Evolutionary conservation across 768 basidiomycete species (phyloP).

Genomic region (Psilocybe subaeruginosa): DNA sequence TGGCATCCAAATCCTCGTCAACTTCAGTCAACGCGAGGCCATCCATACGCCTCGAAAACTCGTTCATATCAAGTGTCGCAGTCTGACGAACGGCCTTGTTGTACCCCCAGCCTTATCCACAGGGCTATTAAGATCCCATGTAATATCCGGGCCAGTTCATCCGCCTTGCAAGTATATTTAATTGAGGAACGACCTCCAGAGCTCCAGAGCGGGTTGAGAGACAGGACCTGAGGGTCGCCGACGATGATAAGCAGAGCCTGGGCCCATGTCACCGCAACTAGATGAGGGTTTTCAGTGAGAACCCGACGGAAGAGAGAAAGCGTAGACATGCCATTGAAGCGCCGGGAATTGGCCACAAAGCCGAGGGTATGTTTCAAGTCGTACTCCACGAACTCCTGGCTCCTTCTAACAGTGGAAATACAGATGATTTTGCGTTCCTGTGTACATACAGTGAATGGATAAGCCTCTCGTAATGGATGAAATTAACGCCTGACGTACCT

Average conservation of each 20-base stretch:
- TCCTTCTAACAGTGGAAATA: conserved; percentile 62
- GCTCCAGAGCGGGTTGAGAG: conserved; percentile 52
- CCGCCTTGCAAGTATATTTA: conserved; percentile 56
- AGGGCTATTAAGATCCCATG: conserved; percentile 50
- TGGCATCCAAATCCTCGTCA: conserved; percentile 34
- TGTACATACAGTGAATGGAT: not conserved
- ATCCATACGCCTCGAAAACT: conserved; percentile 41
- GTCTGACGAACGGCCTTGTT: conserved; percentile 33
- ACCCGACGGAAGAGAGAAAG: not conserved
- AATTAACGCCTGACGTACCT: conserved; percentile 33
- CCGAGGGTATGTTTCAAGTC: conserved; percentile 60
- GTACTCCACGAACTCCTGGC: conserved; percentile 52
- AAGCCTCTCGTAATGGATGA: not conserved
- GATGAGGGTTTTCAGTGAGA: not conserved
- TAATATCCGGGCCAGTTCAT: conserved; percentile 52
- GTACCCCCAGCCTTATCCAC: conserved; percentile 43
- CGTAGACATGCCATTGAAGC: conserved; percentile 58
- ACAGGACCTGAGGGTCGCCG: conserved; percentile 60
- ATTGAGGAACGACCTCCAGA: conserved; percentile 58
- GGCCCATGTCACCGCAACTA: conserved; percentile 66
- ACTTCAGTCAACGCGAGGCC: conserved; percentile 27
- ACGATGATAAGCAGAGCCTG: conserved; percentile 62
- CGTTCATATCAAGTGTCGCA: conserved; percentile 44
- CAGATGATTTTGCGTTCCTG: conserved; percentile 61
- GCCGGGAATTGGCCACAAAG: conserved; percentile 58